These are phyloP conservation scores for Apophysomyces variabilis DNA, from an alignment of 371 early-diverging fungal genomes.

Conservation along the genomic window DNA sequence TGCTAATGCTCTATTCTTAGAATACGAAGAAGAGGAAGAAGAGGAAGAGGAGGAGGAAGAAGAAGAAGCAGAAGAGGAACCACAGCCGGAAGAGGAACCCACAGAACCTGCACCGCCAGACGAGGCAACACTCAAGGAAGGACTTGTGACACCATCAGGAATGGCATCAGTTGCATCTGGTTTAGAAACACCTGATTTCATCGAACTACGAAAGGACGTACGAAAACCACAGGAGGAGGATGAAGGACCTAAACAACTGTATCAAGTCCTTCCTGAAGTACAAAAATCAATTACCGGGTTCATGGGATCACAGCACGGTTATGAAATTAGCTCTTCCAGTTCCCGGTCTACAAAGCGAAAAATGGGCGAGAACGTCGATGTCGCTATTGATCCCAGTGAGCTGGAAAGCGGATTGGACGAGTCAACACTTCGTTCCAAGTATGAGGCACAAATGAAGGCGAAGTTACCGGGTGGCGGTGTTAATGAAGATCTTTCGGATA, in stretches of 20 bases:
- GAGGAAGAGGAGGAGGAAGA: slow-evolving; percentile 71
- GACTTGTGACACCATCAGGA: slow-evolving; percentile 90
- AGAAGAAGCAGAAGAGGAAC: slow-evolving; percentile 55
- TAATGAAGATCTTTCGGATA: slow-evolving; percentile 81
- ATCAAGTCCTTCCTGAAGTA: slow-evolving; percentile 87
- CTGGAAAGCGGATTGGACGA: slow-evolving; percentile 71
- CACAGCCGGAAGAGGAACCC: slow-evolving; percentile 42
- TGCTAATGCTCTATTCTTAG: slow-evolving; percentile 17
- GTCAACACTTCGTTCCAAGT: slow-evolving; percentile 73
- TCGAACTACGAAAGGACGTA: slow-evolving; percentile 88
- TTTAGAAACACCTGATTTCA: slow-evolving; percentile 90
- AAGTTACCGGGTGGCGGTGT: slow-evolving; percentile 40
- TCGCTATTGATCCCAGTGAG: slow-evolving; percentile 79
- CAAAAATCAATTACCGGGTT: slow-evolving; percentile 80
- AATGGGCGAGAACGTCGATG: slow-evolving; percentile 66
- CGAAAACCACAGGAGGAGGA: slow-evolving; percentile 49
- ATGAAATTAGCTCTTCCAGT: slow-evolving; percentile 67
- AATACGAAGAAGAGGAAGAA: slow-evolving; percentile 63
- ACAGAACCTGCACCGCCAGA: slow-evolving; percentile 34
- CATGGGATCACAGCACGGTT: slow-evolving; percentile 95
- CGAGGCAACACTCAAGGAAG: slow-evolving; percentile 61
- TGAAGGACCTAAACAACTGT: slow-evolving; percentile 79
- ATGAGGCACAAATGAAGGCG: slow-evolving; percentile 68
- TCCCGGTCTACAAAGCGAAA: slow-evolving; percentile 54
- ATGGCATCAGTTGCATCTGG: slow-evolving; percentile 80